Conservation (phyloP, 139 green algal genomes). For the Raphidocelis subcapitata region DNA sequence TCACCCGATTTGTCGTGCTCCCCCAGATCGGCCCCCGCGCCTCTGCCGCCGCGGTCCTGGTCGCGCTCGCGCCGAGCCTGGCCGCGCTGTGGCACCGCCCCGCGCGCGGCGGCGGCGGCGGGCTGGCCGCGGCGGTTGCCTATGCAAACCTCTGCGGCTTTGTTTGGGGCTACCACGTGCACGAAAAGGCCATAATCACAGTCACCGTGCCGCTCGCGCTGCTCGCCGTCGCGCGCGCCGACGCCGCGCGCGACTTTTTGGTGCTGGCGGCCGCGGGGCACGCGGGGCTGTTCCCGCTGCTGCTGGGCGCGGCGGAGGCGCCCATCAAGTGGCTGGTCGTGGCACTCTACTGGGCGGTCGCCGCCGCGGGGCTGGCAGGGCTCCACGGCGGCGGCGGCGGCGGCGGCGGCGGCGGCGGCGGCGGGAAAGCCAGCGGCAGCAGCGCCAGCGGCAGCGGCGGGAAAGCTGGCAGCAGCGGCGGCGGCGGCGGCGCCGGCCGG, state of each 20-base stretch:
- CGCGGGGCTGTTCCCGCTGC: slow-evolving; percentile 13
- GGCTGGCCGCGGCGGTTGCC: slow-evolving; percentile 41
- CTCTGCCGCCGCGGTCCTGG: slow-evolving; percentile 50
- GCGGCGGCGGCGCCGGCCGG: too few species aligned
- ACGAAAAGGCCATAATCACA: slow-evolving; percentile 93
- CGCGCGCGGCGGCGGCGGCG: neutral
- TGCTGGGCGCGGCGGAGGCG: neutral
- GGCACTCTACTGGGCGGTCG: too few species aligned
- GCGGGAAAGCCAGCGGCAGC: too few species aligned
- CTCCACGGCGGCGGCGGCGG: too few species aligned
- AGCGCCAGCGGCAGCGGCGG: too few species aligned
- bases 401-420: too few species aligned
- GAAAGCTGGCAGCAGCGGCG: too few species aligned
- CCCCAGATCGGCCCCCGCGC: slow-evolving; percentile 57
- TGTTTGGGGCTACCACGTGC: slow-evolving; percentile 93
- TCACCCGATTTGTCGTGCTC: slow-evolving; percentile 71
- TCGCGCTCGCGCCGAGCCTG: slow-evolving; percentile 68
- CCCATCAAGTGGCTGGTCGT: neutral
- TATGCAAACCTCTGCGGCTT: slow-evolving; percentile 76
- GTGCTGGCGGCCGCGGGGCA: neutral
- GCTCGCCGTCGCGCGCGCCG: neutral
- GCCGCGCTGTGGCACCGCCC: slow-evolving; percentile 49
- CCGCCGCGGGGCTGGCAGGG: too few species aligned
- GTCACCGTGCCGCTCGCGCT: slow-evolving; percentile 56
- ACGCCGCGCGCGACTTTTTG: slow-evolving; percentile 15